Percentiles rank a stretch among this genome's conserved stretches.
These are phyloP conservation scores for Coelastrella sp. DNA, from an alignment of 139 green algal genomes.

Conservation along the genomic window DNA sequence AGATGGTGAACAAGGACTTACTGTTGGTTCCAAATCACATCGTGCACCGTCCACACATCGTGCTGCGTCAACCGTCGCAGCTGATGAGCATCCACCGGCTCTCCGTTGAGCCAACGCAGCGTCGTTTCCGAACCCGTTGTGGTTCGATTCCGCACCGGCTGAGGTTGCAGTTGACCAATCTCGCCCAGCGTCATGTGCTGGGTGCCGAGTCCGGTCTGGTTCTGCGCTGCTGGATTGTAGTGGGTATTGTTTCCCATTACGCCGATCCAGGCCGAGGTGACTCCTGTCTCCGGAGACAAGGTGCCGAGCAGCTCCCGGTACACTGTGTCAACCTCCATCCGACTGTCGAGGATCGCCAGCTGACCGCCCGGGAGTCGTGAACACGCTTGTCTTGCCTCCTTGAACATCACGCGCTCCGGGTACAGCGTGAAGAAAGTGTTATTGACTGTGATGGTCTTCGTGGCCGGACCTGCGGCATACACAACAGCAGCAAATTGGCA, in stretches of 20 bases:
- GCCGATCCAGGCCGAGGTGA: constrained; percentile 23
- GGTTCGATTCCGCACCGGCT: neutral
- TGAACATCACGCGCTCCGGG: constrained; percentile 24
- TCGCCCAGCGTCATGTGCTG: neutral
- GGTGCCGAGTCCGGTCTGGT: neutral
- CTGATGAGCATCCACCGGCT: neutral
- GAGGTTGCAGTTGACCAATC: neutral
- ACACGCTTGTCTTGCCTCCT: constrained; percentile 7
- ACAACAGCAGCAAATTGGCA: too few relatives aligned
- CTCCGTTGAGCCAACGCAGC: constrained; percentile 4
- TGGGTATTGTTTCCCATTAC: constrained; percentile 6
- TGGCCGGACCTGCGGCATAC: constrained; percentile 5
- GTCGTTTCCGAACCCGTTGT: neutral
- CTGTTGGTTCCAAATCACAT: constrained; percentile 39
- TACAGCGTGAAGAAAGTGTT: constrained; percentile 21
- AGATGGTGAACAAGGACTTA: too few relatives aligned
- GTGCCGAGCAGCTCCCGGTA: constrained; percentile 24
- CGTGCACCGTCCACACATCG: constrained; percentile 42
- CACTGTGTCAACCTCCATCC: neutral
- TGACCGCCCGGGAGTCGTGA: neutral
- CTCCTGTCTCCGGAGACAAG: constrained; percentile 19
- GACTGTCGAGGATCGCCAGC: constrained; percentile 20
- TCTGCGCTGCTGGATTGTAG: constrained; percentile 17
- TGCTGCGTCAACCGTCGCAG: constrained; percentile 4
- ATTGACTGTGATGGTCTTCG: constrained; percentile 6